These are phyloP conservation scores for Perkinsus chesapeaki DNA, from an alignment of 169 alveolate genomes.

Conservation along the genomic window DNA sequence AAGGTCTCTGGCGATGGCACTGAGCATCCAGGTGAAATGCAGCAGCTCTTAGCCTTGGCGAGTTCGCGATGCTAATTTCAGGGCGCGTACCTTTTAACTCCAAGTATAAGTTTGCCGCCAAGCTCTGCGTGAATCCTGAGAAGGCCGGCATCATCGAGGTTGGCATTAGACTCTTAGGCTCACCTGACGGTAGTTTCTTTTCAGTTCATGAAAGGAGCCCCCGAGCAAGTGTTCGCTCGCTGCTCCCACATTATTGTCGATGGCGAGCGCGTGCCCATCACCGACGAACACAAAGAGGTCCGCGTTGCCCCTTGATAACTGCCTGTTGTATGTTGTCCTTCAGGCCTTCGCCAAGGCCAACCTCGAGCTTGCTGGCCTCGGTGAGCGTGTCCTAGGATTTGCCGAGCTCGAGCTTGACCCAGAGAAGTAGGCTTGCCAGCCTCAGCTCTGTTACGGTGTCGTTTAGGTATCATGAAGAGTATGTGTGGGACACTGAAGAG, in stretches of 20 bases:
- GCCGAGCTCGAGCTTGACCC: conserved; percentile 28
- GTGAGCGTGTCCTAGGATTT: conserved; percentile 47
- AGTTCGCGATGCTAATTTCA: neutral
- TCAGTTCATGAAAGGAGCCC: conserved; percentile 64
- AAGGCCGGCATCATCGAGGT: neutral
- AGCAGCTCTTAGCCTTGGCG: neutral
- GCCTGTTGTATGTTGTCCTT: neutral
- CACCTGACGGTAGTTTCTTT: neutral
- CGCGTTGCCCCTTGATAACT: neutral
- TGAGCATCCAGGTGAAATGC: neutral
- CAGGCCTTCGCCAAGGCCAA: conserved; percentile 23
- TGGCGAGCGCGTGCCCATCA: conserved; percentile 10
- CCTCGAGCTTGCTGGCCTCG: conserved; percentile 28
- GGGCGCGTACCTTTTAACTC: conserved; percentile 44
- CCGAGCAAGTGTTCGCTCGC: conserved; percentile 44
- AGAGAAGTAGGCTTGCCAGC: neutral
- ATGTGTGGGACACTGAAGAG: conserved; percentile 10
- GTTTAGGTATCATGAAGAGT: neutral
- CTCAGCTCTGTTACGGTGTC: neutral
- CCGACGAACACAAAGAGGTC: conserved; percentile 5
- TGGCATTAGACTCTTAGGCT: conserved; percentile 10
- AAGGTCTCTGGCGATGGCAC: neutral
- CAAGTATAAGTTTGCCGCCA: conserved; percentile 43
- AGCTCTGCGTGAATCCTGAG: conserved; percentile 27
- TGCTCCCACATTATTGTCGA: conserved; percentile 23